Evolutionary conservation across 495 filamentous ascomycete genomes (phyloP).

Genomic region (Entonaema liquescens): DNA sequence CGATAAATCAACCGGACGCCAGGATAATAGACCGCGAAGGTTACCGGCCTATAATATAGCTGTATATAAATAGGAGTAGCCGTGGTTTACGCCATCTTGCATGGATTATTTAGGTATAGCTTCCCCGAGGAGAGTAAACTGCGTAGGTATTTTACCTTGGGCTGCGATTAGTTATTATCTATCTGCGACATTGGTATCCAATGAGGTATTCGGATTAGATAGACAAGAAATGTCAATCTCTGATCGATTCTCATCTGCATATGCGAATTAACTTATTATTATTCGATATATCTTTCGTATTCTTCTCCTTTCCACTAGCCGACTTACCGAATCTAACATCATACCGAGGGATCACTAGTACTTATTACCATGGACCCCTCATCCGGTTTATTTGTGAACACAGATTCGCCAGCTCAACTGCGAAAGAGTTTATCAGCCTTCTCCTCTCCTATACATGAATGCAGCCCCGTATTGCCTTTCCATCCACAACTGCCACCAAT

Average conservation of each 20-base stretch:
- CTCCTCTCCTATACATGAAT: slow-evolving; percentile 4
- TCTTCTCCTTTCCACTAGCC: slow-evolving; percentile 1
- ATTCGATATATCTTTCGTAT: slow-evolving; percentile 1
- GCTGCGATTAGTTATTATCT: not conserved
- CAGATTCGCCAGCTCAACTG: slow-evolving; percentile 8
- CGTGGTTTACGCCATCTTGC: slow-evolving; percentile 25
- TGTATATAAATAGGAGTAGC: slow-evolving; percentile 4
- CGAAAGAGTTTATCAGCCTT: not conserved
- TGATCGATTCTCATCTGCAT: not conserved
- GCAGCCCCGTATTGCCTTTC: not conserved
- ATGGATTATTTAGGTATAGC: slow-evolving; percentile 6
- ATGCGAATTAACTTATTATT: slow-evolving; percentile 1
- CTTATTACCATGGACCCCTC: slow-evolving; percentile 28
- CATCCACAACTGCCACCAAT: slow-evolving; percentile 8
- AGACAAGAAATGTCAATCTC: not conserved
- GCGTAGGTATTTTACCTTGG: not conserved
- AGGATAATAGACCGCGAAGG: not conserved
- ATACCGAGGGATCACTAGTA: not conserved
- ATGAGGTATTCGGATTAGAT: slow-evolving; percentile 2
- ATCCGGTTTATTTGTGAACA: slow-evolving; percentile 8
- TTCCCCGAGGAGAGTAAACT: slow-evolving; percentile 1
- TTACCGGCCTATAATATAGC: not conserved
- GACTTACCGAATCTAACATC: slow-evolving; percentile 5
- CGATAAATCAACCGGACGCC: not conserved
- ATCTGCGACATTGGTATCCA: slow-evolving; percentile 2